Percentiles rank a stretch among this genome's conserved stretches.
Evolutionary conservation across 192 early-diverging fungal genomes (phyloP).

Genomic region (Podila clonocystis): DNA sequence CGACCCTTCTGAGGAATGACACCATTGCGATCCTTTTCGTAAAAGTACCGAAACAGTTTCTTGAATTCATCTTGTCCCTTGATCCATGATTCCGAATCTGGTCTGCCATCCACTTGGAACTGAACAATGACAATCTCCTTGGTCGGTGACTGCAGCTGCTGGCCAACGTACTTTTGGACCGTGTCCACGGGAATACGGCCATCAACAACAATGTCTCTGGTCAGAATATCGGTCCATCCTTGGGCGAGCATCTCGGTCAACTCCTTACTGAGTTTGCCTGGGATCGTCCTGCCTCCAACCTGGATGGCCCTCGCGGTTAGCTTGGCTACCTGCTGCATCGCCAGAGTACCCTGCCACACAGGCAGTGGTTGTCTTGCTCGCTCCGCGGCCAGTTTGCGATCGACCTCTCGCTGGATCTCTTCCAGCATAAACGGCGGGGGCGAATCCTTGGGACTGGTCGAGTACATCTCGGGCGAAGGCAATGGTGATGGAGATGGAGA

Average conservation of each 20-base stretch:
- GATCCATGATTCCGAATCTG: background rate
- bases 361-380: background rate
- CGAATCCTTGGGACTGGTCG: constrained; percentile 24
- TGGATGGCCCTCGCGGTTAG: constrained; percentile 67
- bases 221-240: constrained; percentile 69
- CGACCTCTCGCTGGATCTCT: constrained; percentile 10
- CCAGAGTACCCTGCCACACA: constrained; percentile 69
- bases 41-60: constrained; percentile 70
- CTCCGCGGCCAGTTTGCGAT: background rate
- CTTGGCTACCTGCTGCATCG: constrained; percentile 72
- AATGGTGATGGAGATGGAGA: constrained; percentile 41
- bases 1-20: constrained; percentile 73
- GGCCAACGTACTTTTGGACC: constrained; percentile 66
- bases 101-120: constrained; percentile 53
- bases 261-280: constrained; percentile 10
- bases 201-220: constrained; percentile 67
- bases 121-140: constrained; percentile 74
- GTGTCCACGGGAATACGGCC: constrained; percentile 67
- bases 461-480: constrained; percentile 13
- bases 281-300: constrained; percentile 63
- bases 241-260: constrained; percentile 15
- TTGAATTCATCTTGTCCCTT: constrained; percentile 51
- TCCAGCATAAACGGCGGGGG: constrained; percentile 33
- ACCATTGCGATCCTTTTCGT: constrained; percentile 67
- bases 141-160: constrained; percentile 57